Evolutionary conservation across 306 rosid genomes (phyloP).

Genomic region (Sphenostylis stenocarpa): DNA sequence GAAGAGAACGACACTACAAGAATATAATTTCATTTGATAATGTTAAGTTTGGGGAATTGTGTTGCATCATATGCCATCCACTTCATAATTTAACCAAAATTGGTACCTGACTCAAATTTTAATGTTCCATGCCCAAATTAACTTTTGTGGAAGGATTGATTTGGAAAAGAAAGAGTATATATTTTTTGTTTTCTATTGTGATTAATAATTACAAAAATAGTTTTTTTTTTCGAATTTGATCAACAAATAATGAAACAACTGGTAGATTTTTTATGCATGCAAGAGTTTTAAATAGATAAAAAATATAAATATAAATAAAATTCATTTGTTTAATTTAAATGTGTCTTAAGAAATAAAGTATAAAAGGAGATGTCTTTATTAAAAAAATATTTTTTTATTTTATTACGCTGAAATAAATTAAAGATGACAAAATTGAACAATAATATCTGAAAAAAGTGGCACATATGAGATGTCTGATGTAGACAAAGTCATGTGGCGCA

Average conservation of each 20-base stretch:
- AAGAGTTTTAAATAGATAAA: neutral
- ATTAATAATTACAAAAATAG: neutral
- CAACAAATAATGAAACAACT: neutral
- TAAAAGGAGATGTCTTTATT: neutral
- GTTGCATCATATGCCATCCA: neutral
- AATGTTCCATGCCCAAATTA: neutral
- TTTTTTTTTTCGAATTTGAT: neutral
- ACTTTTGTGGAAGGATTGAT: neutral
- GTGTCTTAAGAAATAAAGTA: neutral
- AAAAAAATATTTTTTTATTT: neutral
- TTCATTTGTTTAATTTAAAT: neutral
- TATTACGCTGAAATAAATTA: neutral
- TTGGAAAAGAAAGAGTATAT: neutral
- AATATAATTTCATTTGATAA: neutral
- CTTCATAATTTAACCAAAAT: neutral
- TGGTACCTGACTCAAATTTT: neutral
- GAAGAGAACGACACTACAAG: neutral
- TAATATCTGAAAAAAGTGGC: neutral
- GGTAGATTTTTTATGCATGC: neutral
- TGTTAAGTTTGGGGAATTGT: neutral
- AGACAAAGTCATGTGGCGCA: neutral
- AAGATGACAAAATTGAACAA: neutral
- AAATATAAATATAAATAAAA: neutral
- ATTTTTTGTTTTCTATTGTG: neutral
- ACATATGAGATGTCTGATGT: neutral